A percentile compares a stretch with the other conserved stretches of the same genome.
Conservation (phyloP, 2,329 filamentous ascomycete genomes). For the Scortechinia acanthostroma region DNA sequence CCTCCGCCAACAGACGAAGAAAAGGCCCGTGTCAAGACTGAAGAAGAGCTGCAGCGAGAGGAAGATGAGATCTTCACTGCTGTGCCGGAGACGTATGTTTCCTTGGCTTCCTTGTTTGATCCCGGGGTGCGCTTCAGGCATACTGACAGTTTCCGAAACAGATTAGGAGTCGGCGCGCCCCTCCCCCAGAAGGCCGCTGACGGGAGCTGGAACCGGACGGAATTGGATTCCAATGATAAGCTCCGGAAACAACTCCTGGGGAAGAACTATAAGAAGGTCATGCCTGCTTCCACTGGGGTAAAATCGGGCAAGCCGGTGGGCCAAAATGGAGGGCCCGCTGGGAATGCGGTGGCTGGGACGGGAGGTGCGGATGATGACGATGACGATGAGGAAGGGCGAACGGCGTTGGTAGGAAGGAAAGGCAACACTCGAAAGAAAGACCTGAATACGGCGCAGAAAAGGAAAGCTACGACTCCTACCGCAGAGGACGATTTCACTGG, state of each 20-base stretch:
- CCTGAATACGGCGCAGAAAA: background rate
- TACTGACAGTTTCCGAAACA: conserved; percentile 10
- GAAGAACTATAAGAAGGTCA: conserved; percentile 15
- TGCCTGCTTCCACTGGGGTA: background rate
- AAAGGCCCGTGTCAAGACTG: conserved; percentile 22
- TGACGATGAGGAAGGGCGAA: background rate
- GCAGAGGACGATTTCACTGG: background rate
- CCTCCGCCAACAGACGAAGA: conserved; percentile 32
- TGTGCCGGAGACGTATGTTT: conserved; percentile 40
- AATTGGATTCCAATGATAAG: conserved; percentile 29
- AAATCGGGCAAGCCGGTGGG: too few species aligned
- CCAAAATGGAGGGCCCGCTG: too few species aligned
- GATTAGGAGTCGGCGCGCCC: conserved; percentile 36
- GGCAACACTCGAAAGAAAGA: background rate
- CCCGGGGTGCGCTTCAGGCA: background rate
- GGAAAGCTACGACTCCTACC: too few species aligned
- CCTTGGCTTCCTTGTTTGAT: background rate
- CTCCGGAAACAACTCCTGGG: conserved; percentile 33
- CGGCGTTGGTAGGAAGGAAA: background rate
- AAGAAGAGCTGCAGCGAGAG: conserved; percentile 35
- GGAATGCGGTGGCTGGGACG: background rate
- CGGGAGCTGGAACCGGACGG: conserved; percentile 25
- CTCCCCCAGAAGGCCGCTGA: conserved; percentile 28
- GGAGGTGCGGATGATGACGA: background rate
- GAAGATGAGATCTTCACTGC: conserved; percentile 44